Base-by-base conservation (phyloP, 2,329 filamentous ascomycete genomes). In the Pseudodiploospora longispora region DNA sequence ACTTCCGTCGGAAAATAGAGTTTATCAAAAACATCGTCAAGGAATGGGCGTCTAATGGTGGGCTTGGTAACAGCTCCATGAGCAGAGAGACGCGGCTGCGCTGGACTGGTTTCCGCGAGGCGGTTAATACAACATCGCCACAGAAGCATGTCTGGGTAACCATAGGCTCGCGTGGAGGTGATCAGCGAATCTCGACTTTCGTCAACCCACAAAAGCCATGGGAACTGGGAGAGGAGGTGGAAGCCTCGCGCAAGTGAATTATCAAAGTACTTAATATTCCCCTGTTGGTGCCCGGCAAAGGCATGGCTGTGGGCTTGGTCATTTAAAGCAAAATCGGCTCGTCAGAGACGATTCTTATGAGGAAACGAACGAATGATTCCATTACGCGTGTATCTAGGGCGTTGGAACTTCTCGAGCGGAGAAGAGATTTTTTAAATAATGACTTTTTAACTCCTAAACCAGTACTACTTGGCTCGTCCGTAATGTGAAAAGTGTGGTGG, bases 11-110 rank as follows among this genome's bases (percentile, higher is more conserved):
- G 54, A 91, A 91, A 68, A 75, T 91, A 46, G 75, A 80, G 47
- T 90, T 90, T 58, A 78, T 90, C 55, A 73, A 75, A 52, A 66
- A 74, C 41, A 74, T 87, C 10, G 73, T 88, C 8, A 75, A 74
- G 50, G 83, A 87, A 59, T 91, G 86, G 86, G 76, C 80, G 9
- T 56, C 60, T 44, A 82, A 84, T 53, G 81, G 79, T 3, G 86
- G 86, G 2, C 64, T 90, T 30, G 86, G 86, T 42, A 80, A 80
- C 59, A 79, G 76, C 52, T 69, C 75, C 49, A 80, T 82, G 72
- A 68, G 66, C 48, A 68, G 69, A 43, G 71, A 75, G 36, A 59
- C 64, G 8, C 69, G 80, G 10, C 64, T 81, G 28, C 69, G 75
- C 52, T 83, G 80, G 80, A 68, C 62, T 6, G 80, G 80, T 27